Base-by-base conservation (phyloP, 441 rosid genomes). In the Gossypium gossypioides region DNA sequence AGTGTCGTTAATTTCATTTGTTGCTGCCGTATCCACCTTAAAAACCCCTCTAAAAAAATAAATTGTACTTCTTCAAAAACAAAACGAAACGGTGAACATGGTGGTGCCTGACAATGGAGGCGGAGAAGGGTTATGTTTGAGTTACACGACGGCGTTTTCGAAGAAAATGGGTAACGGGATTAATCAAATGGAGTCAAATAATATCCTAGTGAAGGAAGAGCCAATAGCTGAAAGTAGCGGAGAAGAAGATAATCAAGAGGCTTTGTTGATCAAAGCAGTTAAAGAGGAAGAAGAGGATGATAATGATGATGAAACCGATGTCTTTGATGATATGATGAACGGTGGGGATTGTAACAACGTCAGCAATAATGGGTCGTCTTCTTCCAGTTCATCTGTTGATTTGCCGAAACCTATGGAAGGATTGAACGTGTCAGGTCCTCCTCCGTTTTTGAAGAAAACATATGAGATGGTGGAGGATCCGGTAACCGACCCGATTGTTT, bases 381-480 rank as follows among this genome's bases (percentile, higher is more conserved):
- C 83, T 32, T 79, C 81, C 3, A 78, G 80, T 16, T 55, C 85
- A 21, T 40, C 68, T 19, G 77, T 44, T 44, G 75, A 8, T 51
- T 71, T 68, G 63, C 80, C 87, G 1, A 81, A 75, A 71, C 87
- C 92, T 6, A 78, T 84, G 78, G 84, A 86, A 61, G 88, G 86
- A 12, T 74, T 91, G 69, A 65, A 83, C 51, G 89, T 84, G 61
- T 68, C 69, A 4, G 86, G 86, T 63, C 88, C 88, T 2, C 74
- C 87, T 59, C 88, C 88, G 40, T 85, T 86, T 72, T 34, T 86
- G 77, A 86, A 54, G 72, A 86, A 86, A 73, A 76, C 84, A 6
- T 86, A 67, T 66, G 87, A 80, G 78, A 83, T 86, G 77, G 88
- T 85, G 13, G 88, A 84, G 76, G 85, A 84, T 69, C 77, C 73